These are phyloP conservation scores for Microcos paniculata DNA, from an alignment of 345 rosid species.

Conservation along the genomic window DNA sequence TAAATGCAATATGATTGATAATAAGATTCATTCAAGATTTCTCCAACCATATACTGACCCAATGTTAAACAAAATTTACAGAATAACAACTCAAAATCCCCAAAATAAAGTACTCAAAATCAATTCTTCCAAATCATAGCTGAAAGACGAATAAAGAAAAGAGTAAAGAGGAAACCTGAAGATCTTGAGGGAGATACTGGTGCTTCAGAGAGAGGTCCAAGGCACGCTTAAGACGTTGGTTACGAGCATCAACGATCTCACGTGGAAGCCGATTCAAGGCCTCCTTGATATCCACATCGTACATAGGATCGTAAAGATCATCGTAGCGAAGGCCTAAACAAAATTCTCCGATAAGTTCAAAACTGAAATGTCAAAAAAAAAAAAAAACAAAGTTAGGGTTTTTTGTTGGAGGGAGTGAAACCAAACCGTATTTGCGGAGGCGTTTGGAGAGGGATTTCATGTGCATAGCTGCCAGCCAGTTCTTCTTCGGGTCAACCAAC, in stretches of 20 bases:
- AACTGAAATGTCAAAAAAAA: not conserved
- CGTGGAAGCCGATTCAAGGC: constrained; percentile 85
- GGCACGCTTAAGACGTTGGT: constrained; percentile 98
- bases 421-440: constrained; percentile 66
- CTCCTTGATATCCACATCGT: constrained; percentile 82
- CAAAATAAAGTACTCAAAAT: not conserved
- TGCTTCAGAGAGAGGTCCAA: constrained; percentile 99
- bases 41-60: not conserved
- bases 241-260: constrained; percentile 87
- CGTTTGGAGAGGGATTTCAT: constrained; percentile 67
- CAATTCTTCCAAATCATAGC: not conserved
- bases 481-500: constrained; percentile 68
- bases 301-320: constrained; percentile 82
- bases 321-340: constrained; percentile 80
- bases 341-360: not conserved
- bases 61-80: not conserved
- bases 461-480: constrained; percentile 69
- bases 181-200: constrained; percentile 73
- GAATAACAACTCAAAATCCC: too few relatives aligned
- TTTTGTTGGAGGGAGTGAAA: constrained; percentile 13
- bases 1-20: not conserved
- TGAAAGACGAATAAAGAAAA: not conserved
- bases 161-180: constrained; percentile 48
- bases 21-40: not conserved
- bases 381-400: constrained; percentile 13